These are phyloP conservation scores for Fusarium denticulatum DNA, from an alignment of 2,329 filamentous ascomycete genomes.

Conservation along the genomic window DNA sequence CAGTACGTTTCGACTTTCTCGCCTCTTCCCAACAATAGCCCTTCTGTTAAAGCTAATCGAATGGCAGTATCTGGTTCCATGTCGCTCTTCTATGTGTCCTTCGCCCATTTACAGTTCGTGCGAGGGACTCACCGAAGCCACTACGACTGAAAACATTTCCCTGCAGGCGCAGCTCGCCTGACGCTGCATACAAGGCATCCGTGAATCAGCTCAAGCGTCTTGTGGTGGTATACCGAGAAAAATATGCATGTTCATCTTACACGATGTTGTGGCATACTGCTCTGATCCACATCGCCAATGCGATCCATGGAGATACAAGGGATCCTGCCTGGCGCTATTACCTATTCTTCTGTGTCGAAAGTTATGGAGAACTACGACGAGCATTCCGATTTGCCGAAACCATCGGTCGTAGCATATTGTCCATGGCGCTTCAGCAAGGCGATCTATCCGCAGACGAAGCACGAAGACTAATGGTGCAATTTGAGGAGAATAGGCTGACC, in stretches of 20 bases:
- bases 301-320: constrained; percentile 44
- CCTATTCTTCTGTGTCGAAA: constrained; percentile 52
- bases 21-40: background rate
- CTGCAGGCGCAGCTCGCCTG: constrained; percentile 39
- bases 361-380: constrained; percentile 49
- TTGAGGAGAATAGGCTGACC: constrained; percentile 40
- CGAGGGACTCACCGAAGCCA: background rate
- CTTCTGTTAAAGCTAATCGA: background rate
- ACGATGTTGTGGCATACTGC: constrained; percentile 55
- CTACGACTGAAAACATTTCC: constrained; percentile 45
- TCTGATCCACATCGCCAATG: constrained; percentile 53
- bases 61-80: constrained; percentile 55
- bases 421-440: constrained; percentile 49
- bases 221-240: constrained; percentile 49
- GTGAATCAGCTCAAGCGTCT: constrained; percentile 52
- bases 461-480: constrained; percentile 43
- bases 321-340: constrained; percentile 49
- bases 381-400: constrained; percentile 50
- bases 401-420: constrained; percentile 48
- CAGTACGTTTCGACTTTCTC: constrained; percentile 45
- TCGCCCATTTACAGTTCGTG: constrained; percentile 32
- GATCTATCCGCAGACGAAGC: constrained; percentile 44
- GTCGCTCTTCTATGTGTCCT: constrained; percentile 51
- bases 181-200: constrained; percentile 48
- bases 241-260: constrained; percentile 47